Base-by-base conservation (phyloP, 2,329 filamentous ascomycete species). In the Penicillium thymicola region DNA sequence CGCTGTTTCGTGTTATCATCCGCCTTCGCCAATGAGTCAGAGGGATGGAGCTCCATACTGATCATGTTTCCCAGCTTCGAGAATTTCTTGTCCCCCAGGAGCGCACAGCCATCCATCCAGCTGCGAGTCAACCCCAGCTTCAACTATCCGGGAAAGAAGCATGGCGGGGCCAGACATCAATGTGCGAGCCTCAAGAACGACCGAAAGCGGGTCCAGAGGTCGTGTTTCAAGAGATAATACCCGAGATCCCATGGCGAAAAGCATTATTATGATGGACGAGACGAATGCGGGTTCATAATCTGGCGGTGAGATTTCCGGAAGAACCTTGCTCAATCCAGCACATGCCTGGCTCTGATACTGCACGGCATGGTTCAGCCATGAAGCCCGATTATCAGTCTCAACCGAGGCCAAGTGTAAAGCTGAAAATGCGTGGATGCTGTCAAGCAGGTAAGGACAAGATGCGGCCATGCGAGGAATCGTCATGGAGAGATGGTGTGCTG, bases 401-500 rank as follows among this genome's bases (percentile, higher is more conserved):
- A 77, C 59, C 30, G 73, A 72, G 21, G 73, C 74, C 14, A 78
- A 60, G 52, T 80, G 78, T 21, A 80, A 66, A 8, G 78, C 76
- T 6, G 76, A 71, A 10, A 80, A 62, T 5, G 77, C 76, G 5
- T 79, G 67, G 11, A 79, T 65, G 30, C 71, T 72, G 55, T 79
- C 73, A 13, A 80, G 66, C n/a, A 80, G 66, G 43, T 76, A 79
- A 4, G 75, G 70, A 58, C 76, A 72, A 5, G 74, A 69, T 47
- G 78, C 75, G 2, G 75, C 75, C 54, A 76, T 67, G 10, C 67
- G 67, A 2, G 74, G 72, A 7, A 73, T 67, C 7, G 67, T 63
- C 25, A 68, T 67, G 41, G 74, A 71, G 37, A 73, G 71, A 48
- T 72, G 69, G 36, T 72, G 59, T 28, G 66, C 65, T 18, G 70